Conservation (phyloP, 441 rosid species). For the Flueggea neowawraea region DNA sequence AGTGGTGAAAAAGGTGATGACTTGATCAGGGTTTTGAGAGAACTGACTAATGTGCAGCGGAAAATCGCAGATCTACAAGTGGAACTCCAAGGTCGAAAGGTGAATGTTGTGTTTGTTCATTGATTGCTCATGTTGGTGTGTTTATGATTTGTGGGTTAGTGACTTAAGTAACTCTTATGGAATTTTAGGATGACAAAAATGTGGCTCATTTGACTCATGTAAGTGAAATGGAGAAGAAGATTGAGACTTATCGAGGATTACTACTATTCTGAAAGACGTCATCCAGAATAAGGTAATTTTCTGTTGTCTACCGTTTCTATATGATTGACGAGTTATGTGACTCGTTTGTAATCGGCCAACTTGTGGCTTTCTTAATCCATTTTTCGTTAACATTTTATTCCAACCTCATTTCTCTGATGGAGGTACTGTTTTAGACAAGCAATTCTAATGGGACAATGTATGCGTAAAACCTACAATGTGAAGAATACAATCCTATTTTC, state of each 20-base stretch:
- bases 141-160: not conserved
- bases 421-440: too few relatives aligned
- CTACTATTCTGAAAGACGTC: slow-evolving; percentile 85
- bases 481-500: too few relatives aligned
- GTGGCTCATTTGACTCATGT: slow-evolving; percentile 94
- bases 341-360: not conserved
- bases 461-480: too few relatives aligned
- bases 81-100: slow-evolving; percentile 99
- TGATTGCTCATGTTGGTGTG: not conserved
- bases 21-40: slow-evolving; percentile 73
- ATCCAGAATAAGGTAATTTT: slow-evolving; percentile 87
- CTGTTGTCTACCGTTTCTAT: not conserved
- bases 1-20: slow-evolving; percentile 78
- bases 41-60: slow-evolving; percentile 77
- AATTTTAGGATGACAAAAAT: slow-evolving; percentile 81
- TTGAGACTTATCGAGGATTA: slow-evolving; percentile 86
- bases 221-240: slow-evolving; percentile 94
- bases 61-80: slow-evolving; percentile 94
- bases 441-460: too few relatives aligned
- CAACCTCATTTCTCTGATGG: too few relatives aligned
- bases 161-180: slow-evolving; percentile 1
- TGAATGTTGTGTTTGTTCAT: slow-evolving; percentile 8
- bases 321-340: not conserved
- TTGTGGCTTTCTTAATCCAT: too few relatives aligned
- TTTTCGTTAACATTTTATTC: too few relatives aligned